Evolutionary conservation across 225 moss, liverwort and hornwort genomes (phyloP), one percentile per base, ranked within the genome.

Genomic region (Rhytidiadelphus loreus): DNA sequence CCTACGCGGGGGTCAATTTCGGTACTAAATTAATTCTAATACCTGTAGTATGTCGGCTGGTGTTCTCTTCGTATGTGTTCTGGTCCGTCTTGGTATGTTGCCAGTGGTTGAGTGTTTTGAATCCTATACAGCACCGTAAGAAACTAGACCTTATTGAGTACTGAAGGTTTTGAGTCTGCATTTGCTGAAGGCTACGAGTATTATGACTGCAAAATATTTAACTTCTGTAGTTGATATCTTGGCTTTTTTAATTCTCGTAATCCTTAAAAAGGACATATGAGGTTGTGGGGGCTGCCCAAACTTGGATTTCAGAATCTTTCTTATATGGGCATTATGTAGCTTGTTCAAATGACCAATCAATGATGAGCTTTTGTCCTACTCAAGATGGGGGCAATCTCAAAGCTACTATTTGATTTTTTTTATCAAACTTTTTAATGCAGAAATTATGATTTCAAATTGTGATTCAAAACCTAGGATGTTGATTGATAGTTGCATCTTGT

Each of bases 241-340:
- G 12, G 7, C 2, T 74, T 50, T 12, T n/a, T 30, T 74, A 48
- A 12, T 73, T 17, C 11, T 46, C 18, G 19, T 7, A 20, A 32
- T 2, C 18, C 2, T 48, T 18, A 39, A 4, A 46, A 33, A 50
- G 18, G 29, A 18, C 11, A 73, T 22, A 12, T 30, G 30, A 19
- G 4, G 12, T 50, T 50, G 0, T 9, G 1, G 3, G 2, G 13
- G 33, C 0, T 50, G 1, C 0, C 12, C 3, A 50, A 74, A 76
- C 5, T 52, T 75, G 8, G 14, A 22, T 13, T 76, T 22, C 0
- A 22, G 5, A 22, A 2, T 52, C 33, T 52, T 7, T 32, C 1
- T 18, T 75, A 33, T 33, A 1, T 50, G 2, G 33, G 5, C 2
- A 7, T 32, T 3, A 75, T 12, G 2, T 8, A 32, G 2, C 21